Evolutionary conservation across 2,329 filamentous ascomycete species (phyloP).

Genomic region (Cryoendolithus antarcticus): DNA sequence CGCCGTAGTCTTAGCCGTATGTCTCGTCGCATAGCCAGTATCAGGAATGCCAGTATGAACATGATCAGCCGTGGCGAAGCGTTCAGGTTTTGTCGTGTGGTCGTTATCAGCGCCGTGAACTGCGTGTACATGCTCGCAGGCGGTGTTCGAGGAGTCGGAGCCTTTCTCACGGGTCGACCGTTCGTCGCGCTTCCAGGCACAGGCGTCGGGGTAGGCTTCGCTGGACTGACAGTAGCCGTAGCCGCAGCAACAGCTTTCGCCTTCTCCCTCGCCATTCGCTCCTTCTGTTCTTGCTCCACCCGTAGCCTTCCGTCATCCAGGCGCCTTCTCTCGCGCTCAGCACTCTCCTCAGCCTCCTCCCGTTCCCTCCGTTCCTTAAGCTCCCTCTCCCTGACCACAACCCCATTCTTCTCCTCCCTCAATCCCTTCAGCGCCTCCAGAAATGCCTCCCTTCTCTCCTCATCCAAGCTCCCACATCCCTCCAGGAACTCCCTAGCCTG

Average conservation of each 20-base stretch:
- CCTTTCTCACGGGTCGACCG: conserved; percentile 2
- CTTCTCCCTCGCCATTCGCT: conserved; percentile 13
- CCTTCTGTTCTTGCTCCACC: too few relatives aligned
- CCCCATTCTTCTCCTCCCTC: conserved; percentile 51
- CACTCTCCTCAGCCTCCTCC: conserved; percentile 25
- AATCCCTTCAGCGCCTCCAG: conserved; percentile 14
- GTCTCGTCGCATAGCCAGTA: conserved; percentile 63
- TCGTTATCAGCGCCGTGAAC: too few relatives aligned
- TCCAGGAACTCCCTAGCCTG: conserved; percentile 86
- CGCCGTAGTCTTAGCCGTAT: conserved; percentile 62
- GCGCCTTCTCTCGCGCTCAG: too few relatives aligned
- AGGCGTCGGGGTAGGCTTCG: conserved; percentile 31
- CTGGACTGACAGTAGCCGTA: background rate
- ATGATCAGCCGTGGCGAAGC: conserved; percentile 47
- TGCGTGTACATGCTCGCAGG: conserved; percentile 12
- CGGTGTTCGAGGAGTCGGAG: conserved; percentile 6
- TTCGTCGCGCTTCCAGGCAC: too few relatives aligned
- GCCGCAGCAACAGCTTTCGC: conserved; percentile 11
- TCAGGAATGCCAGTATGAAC: conserved; percentile 65
- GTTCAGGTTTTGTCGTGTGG: conserved; percentile 1
- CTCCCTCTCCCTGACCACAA: conserved; percentile 52
- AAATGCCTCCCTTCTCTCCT: conserved; percentile 46
- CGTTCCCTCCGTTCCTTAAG: conserved; percentile 44
- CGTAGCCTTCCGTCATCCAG: too few relatives aligned
- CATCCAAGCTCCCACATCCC: conserved; percentile 63